phyloP scores from a whole-genome alignment of 148 eudicot genomes.

The Rhododendron molle region DNA sequence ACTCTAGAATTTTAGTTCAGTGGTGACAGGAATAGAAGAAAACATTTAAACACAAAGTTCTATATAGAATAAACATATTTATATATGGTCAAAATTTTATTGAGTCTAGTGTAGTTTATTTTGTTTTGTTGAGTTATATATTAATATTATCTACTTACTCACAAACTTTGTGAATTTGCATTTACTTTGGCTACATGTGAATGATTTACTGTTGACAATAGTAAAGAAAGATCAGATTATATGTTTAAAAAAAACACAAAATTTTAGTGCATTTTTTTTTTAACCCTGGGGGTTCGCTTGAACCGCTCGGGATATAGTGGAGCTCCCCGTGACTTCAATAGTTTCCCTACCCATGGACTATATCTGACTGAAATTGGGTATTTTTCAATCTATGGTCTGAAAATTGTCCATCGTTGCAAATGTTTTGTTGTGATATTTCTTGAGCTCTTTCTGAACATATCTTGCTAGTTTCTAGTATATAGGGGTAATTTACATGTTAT shows the following conservation, averaged over 20 bases:
- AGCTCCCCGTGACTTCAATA: neutral
- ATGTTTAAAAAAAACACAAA: neutral
- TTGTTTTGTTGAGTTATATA: neutral
- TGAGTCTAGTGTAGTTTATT: neutral
- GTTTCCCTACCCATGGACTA: too few species aligned
- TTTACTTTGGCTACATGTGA: neutral
- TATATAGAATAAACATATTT: neutral
- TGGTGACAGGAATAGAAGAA: neutral
- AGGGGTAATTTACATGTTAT: neutral
- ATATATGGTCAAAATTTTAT: neutral
- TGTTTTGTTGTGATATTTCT: neutral
- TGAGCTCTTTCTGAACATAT: neutral
- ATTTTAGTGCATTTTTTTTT: too few species aligned
- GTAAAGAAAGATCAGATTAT: neutral
- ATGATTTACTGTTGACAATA: neutral
- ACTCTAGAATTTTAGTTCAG: neutral
- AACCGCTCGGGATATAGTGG: neutral
- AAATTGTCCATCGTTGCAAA: neutral
- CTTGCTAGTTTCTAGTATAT: neutral
- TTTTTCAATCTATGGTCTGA: neutral
- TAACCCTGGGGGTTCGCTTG: neutral
- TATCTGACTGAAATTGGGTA: neutral
- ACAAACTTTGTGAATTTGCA: neutral
- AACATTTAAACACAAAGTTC: neutral
- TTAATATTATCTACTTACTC: neutral